Conservation (phyloP, 768 basidiomycete genomes). For the Leccinum subtestaceum region DNA sequence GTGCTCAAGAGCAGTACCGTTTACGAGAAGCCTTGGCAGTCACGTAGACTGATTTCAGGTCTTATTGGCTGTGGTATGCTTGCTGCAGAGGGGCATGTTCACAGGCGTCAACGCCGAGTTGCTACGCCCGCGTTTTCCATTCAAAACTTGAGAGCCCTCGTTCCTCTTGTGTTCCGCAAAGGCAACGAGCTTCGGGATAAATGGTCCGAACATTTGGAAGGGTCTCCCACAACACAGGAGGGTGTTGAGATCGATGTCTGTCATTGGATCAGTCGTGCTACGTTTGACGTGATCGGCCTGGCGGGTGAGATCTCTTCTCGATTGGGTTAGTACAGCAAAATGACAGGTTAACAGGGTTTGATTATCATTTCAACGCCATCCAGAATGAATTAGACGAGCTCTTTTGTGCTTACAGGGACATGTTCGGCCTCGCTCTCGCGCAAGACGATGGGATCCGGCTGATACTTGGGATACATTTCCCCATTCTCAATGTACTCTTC, state of each 20-base stretch:
- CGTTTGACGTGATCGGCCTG: constrained; percentile 90
- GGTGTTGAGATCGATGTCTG: constrained; percentile 63
- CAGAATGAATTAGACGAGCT: constrained; percentile 76
- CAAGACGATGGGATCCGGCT: constrained; percentile 47
- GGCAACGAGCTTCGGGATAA: constrained; percentile 58
- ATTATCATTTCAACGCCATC: constrained; percentile 83
- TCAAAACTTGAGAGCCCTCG: constrained; percentile 70
- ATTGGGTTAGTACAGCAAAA: constrained; percentile 1
- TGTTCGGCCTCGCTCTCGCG: constrained; percentile 73
- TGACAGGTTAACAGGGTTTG: constrained; percentile 58
- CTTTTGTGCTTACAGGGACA: constrained; percentile 77
- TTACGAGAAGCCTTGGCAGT: constrained; percentile 85
- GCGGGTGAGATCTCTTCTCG: constrained; percentile 51
- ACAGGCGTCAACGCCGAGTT: constrained; percentile 78
- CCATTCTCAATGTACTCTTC: constrained; percentile 51
- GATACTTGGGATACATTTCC: constrained; percentile 55
- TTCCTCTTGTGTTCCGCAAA: constrained; percentile 71
- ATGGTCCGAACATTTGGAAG: constrained; percentile 51
- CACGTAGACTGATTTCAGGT: constrained; percentile 66
- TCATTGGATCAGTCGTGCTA: constrained; percentile 78
- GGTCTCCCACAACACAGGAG: constrained; percentile 12
- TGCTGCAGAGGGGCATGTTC: constrained; percentile 71
- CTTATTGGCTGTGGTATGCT: constrained; percentile 85
- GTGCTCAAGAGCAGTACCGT: constrained; percentile 67
- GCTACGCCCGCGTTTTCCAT: constrained; percentile 75